These are phyloP conservation scores for Candida mattraensis DNA, from an alignment of 805 yeast genomes.

Conservation along the genomic window DNA sequence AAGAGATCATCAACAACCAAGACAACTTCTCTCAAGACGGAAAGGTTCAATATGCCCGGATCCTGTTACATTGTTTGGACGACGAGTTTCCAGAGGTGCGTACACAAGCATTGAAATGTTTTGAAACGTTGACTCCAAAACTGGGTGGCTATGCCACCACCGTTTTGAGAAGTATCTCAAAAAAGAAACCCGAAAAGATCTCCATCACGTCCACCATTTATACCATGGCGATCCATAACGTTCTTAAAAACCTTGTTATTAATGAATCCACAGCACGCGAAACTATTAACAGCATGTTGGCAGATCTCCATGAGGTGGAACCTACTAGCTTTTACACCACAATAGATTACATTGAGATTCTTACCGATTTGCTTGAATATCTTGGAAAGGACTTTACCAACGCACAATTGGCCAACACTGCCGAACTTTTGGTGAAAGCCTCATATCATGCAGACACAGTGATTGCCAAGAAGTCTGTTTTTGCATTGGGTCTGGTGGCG, in stretches of 20 bases:
- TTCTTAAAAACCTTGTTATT: constrained; percentile 36
- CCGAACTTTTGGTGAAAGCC: constrained; percentile 33
- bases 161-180: constrained; percentile 31
- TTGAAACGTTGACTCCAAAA: constrained; percentile 37
- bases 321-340: constrained; percentile 22
- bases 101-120: constrained; percentile 65
- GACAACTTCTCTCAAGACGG: constrained; percentile 39
- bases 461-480: constrained; percentile 44
- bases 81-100: constrained; percentile 75
- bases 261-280: constrained; percentile 17
- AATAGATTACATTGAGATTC: constrained; percentile 61
- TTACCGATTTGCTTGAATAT: constrained; percentile 53
- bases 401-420: constrained; percentile 24
- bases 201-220: constrained; percentile 49
- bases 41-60: constrained; percentile 31
- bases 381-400: constrained; percentile 34
- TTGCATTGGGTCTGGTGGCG: constrained; percentile 39
- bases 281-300: constrained; percentile 40
- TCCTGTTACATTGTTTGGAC: constrained; percentile 37
- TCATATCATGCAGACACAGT: constrained; percentile 43
- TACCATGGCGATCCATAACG: constrained; percentile 50
- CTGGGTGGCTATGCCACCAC: constrained; percentile 34
- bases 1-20: constrained; percentile 35
- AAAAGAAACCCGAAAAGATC: constrained; percentile 26
- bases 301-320: constrained; percentile 31